These are phyloP conservation scores for Limnomonas spitsbergensis DNA, from an alignment of 139 green algal species.

Conservation along the genomic window DNA sequence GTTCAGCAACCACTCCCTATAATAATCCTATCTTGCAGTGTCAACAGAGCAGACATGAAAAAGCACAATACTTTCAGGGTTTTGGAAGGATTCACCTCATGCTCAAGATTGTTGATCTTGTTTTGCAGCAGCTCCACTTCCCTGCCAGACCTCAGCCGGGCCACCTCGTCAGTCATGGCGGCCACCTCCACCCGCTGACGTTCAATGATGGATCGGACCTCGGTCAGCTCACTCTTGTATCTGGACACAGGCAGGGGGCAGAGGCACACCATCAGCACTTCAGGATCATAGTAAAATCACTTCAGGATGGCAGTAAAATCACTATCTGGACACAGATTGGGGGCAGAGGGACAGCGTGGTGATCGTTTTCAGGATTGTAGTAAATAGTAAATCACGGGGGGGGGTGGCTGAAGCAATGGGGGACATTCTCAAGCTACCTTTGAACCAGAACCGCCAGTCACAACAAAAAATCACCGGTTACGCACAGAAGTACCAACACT, in stretches of 20 bases:
- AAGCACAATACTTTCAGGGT: no score
- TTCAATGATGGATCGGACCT: not conserved
- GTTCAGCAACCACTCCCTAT: no score
- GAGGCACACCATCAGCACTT: not conserved
- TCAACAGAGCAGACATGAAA: no score
- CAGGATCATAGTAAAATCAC: not conserved
- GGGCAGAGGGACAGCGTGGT: not conserved
- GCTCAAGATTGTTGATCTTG: not conserved
- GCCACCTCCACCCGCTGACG: not conserved
- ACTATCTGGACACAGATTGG: not conserved
- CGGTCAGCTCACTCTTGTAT: not conserved
- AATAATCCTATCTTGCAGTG: no score
- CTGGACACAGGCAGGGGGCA: not conserved
- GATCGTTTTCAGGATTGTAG: not conserved
- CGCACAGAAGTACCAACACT: no score
- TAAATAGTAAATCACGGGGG: not conserved
- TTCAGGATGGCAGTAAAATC: constrained; percentile 8
- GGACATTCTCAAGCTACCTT: no score
- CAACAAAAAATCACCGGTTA: no score
- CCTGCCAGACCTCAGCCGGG: not conserved
- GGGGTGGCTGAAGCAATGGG: not conserved
- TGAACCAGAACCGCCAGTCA: no score
- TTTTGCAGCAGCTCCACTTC: not conserved
- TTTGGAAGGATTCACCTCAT: no score
- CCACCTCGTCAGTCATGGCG: not conserved